phyloP scores from a whole-genome alignment of 345 rosid genomes.

The Stellera chamaejasme region DNA sequence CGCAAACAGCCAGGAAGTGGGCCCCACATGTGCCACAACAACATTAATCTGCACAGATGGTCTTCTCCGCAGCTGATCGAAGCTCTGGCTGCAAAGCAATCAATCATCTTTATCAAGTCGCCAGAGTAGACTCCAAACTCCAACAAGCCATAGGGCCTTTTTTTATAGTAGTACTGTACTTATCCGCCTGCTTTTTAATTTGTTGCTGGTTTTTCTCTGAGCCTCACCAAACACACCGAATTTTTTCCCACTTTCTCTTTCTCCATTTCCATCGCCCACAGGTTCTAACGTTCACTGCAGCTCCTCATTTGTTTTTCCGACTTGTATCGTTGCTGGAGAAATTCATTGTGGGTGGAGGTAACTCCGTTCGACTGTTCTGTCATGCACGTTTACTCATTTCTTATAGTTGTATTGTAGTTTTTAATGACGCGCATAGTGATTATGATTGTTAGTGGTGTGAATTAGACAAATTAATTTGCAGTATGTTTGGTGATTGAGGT shows the following conservation, averaged over 20 bases:
- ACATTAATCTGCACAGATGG: too few species aligned
- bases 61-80: too few species aligned
- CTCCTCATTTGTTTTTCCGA: background rate
- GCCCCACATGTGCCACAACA: too few species aligned
- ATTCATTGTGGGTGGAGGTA: background rate
- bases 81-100: too few species aligned
- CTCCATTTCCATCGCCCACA: too few species aligned
- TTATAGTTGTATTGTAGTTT: background rate
- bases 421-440: background rate
- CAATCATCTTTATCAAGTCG: background rate
- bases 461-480: background rate
- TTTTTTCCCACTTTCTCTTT: too few species aligned
- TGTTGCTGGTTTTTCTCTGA: conserved; percentile 4
- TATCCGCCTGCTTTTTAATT: background rate
- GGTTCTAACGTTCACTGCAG: too few species aligned
- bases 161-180: background rate
- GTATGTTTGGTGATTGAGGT: conserved; percentile 1
- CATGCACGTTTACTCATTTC: too few species aligned
- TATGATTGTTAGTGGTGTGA: background rate
- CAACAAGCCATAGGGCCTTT: background rate
- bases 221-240: background rate
- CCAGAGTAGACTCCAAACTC: conserved; percentile 4
- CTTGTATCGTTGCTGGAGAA: background rate
- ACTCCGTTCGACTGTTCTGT: background rate
- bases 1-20: too few species aligned